phyloP scores from a whole-genome alignment of 352 stramenopile genomes.

The Thalassiosira mediterranea region DNA sequence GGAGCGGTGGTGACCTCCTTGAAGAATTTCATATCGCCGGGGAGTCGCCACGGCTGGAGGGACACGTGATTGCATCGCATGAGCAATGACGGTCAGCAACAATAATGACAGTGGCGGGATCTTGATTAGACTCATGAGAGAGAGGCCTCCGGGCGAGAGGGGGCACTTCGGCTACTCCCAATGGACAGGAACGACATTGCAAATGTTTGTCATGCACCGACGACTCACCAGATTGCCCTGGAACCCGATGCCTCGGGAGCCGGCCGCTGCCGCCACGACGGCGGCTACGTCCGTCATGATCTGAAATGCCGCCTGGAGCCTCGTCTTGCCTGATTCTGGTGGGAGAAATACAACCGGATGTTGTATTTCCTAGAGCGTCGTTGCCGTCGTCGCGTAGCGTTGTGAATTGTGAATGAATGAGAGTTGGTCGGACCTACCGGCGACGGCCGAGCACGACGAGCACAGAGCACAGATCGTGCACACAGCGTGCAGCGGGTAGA shows the following conservation, averaged over 20 bases:
- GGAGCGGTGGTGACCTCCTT: constrained; percentile 89
- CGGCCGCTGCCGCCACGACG: constrained; percentile 75
- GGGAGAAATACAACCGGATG: too few relatives aligned
- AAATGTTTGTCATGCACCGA: neutral
- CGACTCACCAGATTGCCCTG: constrained; percentile 71
- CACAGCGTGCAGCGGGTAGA: too few relatives aligned
- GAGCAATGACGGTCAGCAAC: neutral
- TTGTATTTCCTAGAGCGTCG: too few relatives aligned
- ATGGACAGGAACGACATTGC: neutral
- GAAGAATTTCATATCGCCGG: constrained; percentile 96
- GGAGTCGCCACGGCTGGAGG: constrained; percentile 92
- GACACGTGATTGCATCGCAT: constrained; percentile 16
- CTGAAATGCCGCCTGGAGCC: constrained; percentile 57
- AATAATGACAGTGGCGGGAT: constrained; percentile 1
- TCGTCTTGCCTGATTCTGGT: too few relatives aligned
- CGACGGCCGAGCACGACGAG: too few relatives aligned
- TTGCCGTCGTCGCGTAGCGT: too few relatives aligned
- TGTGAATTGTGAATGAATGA: too few relatives aligned
- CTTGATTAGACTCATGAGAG: too few relatives aligned
- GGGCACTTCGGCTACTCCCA: too few relatives aligned
- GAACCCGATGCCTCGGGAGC: constrained; percentile 76
- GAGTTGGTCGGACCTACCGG: too few relatives aligned
- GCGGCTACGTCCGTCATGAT: constrained; percentile 77
- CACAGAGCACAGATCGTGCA: too few relatives aligned
- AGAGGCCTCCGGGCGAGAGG: too few relatives aligned